A percentile compares a stretch with the other conserved stretches of the same genome.
These are phyloP conservation scores for Rhodomyrtus tomentosa DNA, from an alignment of 345 rosid species.

Conservation along the genomic window DNA sequence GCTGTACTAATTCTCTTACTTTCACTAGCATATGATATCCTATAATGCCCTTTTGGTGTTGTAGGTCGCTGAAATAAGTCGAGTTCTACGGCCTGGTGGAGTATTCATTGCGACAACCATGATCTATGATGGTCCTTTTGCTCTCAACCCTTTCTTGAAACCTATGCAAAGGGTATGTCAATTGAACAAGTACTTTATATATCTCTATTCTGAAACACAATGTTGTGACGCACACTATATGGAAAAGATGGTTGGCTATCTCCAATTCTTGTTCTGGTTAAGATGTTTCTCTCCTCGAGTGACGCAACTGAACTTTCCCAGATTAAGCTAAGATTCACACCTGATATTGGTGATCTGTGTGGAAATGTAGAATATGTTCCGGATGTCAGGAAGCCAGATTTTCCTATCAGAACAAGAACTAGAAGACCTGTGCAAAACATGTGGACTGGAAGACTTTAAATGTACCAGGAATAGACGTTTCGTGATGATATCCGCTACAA, in stretches of 20 bases:
- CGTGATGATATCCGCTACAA: constrained; percentile 68
- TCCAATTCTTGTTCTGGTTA: not conserved
- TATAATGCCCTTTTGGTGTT: not conserved
- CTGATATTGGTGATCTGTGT: not conserved
- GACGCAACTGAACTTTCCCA: not conserved
- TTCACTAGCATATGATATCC: not conserved
- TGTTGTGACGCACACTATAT: not conserved
- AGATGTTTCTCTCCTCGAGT: not conserved
- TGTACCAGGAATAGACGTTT: constrained; percentile 49
- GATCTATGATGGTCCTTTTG: constrained; percentile 53
- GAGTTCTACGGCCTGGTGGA: constrained; percentile 82
- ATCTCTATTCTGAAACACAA: not conserved
- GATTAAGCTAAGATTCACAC: not conserved
- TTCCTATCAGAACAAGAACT: constrained; percentile 56
- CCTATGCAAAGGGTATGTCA: constrained; percentile 35
- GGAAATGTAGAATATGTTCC: constrained; percentile 26
- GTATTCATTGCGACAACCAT: constrained; percentile 64
- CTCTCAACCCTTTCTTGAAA: constrained; percentile 35
- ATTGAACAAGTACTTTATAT: not conserved
- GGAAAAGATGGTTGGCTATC: not conserved
- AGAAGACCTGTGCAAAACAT: constrained; percentile 66
- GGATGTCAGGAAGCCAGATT: constrained; percentile 32
- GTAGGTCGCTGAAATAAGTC: constrained; percentile 87
- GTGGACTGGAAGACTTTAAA: constrained; percentile 57
- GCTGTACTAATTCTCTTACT: not conserved